These are phyloP conservation scores for Metarhizium rileyi DNA, from an alignment of 2,329 filamentous ascomycete species.

Conservation along the genomic window DNA sequence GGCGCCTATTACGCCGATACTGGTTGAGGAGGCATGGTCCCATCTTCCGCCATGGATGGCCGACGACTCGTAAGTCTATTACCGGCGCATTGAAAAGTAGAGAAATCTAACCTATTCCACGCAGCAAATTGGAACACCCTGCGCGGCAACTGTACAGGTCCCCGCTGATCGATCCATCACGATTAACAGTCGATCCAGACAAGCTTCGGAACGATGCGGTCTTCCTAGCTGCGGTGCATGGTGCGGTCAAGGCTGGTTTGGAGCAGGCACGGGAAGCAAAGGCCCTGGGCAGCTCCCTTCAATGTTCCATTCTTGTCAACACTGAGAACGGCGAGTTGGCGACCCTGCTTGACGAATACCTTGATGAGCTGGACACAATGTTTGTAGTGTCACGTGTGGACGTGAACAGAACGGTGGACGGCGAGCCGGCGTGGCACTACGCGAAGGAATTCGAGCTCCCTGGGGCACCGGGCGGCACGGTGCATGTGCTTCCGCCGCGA, in stretches of 20 bases:
- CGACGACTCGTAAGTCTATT: slow-evolving; percentile 29
- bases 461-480: slow-evolving; percentile 23
- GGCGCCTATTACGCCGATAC: slow-evolving; percentile 67
- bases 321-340: slow-evolving; percentile 28
- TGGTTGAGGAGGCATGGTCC: slow-evolving; percentile 85
- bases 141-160: slow-evolving; percentile 37
- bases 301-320: slow-evolving; percentile 57
- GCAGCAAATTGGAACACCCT: slow-evolving; percentile 26
- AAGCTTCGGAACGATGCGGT: slow-evolving; percentile 33
- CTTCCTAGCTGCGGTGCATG: slow-evolving; percentile 44
- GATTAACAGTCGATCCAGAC: slow-evolving; percentile 28
- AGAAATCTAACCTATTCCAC: slow-evolving; percentile 4
- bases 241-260: slow-evolving; percentile 63
- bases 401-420: slow-evolving; percentile 27
- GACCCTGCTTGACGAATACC: slow-evolving; percentile 28
- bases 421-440: slow-evolving; percentile 30
- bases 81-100: neutral
- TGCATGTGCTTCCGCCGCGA: slow-evolving; percentile 38
- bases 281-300: slow-evolving; percentile 68
- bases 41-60: slow-evolving; percentile 59
- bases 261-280: slow-evolving; percentile 66
- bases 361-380: slow-evolving; percentile 48
- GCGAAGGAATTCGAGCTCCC: slow-evolving; percentile 32
- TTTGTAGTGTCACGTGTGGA: slow-evolving; percentile 61
- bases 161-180: slow-evolving; percentile 30